Evolutionary conservation across 306 rosid species (phyloP).

Genomic region (Vigna angularis): DNA sequence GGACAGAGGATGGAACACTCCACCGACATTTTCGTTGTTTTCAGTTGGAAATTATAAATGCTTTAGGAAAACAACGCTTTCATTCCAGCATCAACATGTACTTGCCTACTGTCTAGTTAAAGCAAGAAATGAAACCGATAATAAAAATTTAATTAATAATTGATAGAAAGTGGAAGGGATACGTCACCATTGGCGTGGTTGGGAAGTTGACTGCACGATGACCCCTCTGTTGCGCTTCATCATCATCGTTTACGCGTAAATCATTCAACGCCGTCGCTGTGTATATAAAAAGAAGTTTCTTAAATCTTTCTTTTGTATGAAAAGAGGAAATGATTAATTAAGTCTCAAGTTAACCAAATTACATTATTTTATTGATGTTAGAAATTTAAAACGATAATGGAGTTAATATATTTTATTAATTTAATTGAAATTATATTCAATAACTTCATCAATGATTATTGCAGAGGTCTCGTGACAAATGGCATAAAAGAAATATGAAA

Average conservation of each 20-base stretch:
- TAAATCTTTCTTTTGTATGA: too few relatives aligned
- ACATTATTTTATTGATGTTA: too few relatives aligned
- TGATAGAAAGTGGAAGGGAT: background rate
- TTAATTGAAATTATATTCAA: too few relatives aligned
- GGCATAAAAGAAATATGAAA: too few relatives aligned
- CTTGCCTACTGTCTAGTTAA: background rate
- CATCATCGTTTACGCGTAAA: slow-evolving; percentile 22
- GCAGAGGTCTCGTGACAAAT: too few relatives aligned
- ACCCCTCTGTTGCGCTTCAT: slow-evolving; percentile 30
- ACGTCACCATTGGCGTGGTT: slow-evolving; percentile 21
- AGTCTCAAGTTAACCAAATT: too few relatives aligned
- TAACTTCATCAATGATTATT: too few relatives aligned
- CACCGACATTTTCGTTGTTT: slow-evolving; percentile 34
- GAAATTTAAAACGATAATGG: too few relatives aligned
- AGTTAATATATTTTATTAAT: too few relatives aligned
- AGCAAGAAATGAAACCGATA: slow-evolving; percentile 10
- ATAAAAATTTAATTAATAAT: background rate
- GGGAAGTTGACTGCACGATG: slow-evolving; percentile 48
- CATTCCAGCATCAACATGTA: background rate
- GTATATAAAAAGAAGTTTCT: too few relatives aligned
- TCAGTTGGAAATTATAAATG: slow-evolving; percentile 29
- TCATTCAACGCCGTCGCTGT: background rate
- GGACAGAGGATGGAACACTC: slow-evolving; percentile 33
- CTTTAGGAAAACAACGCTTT: slow-evolving; percentile 18
- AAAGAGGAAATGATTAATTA: too few relatives aligned